These are phyloP conservation scores for Candida pseudocylindracea DNA, from an alignment of 1,139 yeast genomes.

Conservation along the genomic window DNA sequence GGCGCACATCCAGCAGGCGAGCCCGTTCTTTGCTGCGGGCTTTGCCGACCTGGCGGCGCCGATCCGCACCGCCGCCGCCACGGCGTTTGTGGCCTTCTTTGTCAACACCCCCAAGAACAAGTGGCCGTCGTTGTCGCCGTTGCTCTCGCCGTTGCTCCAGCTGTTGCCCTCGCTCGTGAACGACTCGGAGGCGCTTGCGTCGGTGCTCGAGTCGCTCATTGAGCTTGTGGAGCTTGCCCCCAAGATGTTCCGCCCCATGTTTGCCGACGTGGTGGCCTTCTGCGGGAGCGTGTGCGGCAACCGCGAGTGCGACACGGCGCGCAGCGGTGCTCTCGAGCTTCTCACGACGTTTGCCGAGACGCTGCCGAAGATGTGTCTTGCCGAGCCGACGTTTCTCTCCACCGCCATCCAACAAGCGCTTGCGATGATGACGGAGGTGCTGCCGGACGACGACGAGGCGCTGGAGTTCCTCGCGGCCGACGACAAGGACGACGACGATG, in stretches of 20 bases:
- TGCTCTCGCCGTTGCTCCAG: conserved; percentile 66
- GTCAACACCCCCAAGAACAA: conserved; percentile 53
- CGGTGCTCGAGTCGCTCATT: conserved; percentile 73
- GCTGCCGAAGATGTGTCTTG: conserved; percentile 87
- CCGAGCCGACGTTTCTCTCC: conserved; percentile 50
- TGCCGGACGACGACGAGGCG: conserved; percentile 66
- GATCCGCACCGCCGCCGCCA: conserved; percentile 79
- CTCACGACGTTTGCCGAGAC: conserved; percentile 80
- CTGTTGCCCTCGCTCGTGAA: conserved; percentile 71
- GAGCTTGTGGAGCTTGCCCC: conserved; percentile 90
- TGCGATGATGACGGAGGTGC: conserved; percentile 82
- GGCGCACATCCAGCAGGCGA: conserved; percentile 26
- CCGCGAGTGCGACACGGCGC: conserved; percentile 56
- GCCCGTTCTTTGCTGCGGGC: conserved; percentile 58
- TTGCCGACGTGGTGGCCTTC: conserved; percentile 66
- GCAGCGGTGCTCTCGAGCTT: conserved; percentile 75
- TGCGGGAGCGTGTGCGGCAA: conserved; percentile 66
- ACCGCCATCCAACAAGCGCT: conserved; percentile 21
- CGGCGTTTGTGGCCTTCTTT: conserved; percentile 83
- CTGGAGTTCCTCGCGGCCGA: conserved; percentile 81
- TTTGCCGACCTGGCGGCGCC: conserved; percentile 60
- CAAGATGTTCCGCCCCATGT: conserved; percentile 79
- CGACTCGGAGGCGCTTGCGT: conserved; percentile 54
- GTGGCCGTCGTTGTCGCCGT: conserved; percentile 58
- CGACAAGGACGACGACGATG: conserved; percentile 59